Percentiles rank a stretch among this genome's conserved stretches.
These are phyloP conservation scores for Inosperma sp. DNA, from an alignment of 768 basidiomycete species.

Conservation along the genomic window DNA sequence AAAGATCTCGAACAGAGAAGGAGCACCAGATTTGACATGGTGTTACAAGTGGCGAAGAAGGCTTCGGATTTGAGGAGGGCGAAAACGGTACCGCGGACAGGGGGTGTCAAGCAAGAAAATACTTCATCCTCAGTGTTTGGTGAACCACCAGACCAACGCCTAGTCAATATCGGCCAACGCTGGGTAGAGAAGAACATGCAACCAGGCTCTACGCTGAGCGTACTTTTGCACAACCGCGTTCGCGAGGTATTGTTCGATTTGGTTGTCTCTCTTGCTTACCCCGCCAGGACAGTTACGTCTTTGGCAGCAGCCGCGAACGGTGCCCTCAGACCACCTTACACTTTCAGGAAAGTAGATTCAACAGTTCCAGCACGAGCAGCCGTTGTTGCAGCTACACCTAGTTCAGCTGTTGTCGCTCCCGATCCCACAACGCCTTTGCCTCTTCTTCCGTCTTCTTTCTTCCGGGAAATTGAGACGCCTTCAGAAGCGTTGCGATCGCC, in stretches of 20 bases:
- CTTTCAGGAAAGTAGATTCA: not conserved
- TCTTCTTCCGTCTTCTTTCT: conserved; percentile 1
- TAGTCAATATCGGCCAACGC: conserved; percentile 57
- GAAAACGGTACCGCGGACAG: not conserved
- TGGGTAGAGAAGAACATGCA: conserved; percentile 72
- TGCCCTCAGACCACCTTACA: not conserved
- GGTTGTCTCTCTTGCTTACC: conserved; percentile 52
- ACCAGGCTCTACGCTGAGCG: conserved; percentile 52
- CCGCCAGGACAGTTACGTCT: conserved; percentile 22
- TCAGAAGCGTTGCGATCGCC: not conserved
- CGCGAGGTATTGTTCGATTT: conserved; percentile 58
- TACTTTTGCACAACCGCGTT: conserved; percentile 58
- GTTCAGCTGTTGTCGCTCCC: not conserved
- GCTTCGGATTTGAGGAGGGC: conserved; percentile 41
- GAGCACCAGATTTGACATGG: conserved; percentile 56
- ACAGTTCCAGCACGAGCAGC: not conserved
- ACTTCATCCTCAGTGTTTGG: conserved; percentile 25
- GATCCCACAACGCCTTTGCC: conserved; percentile 4
- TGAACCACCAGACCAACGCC: conserved; percentile 44
- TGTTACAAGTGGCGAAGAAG: conserved; percentile 71
- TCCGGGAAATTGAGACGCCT: not conserved
- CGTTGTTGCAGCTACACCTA: not conserved
- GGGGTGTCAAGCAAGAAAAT: not conserved
- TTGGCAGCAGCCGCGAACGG: not conserved
- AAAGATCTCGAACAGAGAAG: conserved; percentile 51